Percentiles rank a stretch among this genome's conserved stretches.
phyloP scores from a whole-genome alignment of 2,329 filamentous ascomycete genomes.

The Coniochaeta sp. region DNA sequence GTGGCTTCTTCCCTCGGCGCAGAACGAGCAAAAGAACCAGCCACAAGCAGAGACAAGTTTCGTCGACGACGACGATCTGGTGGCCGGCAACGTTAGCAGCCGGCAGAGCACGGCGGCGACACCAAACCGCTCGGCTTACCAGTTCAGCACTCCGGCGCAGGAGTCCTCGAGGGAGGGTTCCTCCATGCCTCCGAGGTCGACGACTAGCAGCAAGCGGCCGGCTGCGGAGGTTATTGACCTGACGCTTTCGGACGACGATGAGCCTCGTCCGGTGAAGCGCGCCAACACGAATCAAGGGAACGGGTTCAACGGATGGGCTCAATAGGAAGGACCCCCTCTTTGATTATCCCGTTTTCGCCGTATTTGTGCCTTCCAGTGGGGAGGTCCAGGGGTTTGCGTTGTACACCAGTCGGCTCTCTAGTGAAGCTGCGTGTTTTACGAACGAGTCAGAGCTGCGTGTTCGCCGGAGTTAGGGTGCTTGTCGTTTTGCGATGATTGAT shows the following conservation, averaged over 20 bases:
- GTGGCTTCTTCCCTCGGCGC: conserved; percentile 47
- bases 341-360: background rate
- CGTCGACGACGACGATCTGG: conserved; percentile 42
- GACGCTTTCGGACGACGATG: conserved; percentile 50
- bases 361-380: background rate
- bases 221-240: conserved; percentile 51
- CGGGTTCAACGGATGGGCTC: background rate
- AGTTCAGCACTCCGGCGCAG: conserved; percentile 26
- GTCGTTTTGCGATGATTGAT: background rate
- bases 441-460: background rate
- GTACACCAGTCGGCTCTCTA: background rate
- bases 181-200: conserved; percentile 28
- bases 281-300: conserved; percentile 18
- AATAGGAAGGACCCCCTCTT: background rate
- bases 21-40: conserved; percentile 9
- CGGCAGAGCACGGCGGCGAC: conserved; percentile 27
- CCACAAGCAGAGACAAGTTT: conserved; percentile 13
- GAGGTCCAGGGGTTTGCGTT: too few relatives aligned
- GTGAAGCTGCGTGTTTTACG: background rate
- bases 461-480: background rate
- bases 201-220: conserved; percentile 38
- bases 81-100: conserved; percentile 36
- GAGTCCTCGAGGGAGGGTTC: conserved; percentile 21
- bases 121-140: conserved; percentile 27
- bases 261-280: conserved; percentile 41